These are phyloP conservation scores for Barnettozyma pratensis DNA, from an alignment of 805 yeast genomes.

Conservation along the genomic window DNA sequence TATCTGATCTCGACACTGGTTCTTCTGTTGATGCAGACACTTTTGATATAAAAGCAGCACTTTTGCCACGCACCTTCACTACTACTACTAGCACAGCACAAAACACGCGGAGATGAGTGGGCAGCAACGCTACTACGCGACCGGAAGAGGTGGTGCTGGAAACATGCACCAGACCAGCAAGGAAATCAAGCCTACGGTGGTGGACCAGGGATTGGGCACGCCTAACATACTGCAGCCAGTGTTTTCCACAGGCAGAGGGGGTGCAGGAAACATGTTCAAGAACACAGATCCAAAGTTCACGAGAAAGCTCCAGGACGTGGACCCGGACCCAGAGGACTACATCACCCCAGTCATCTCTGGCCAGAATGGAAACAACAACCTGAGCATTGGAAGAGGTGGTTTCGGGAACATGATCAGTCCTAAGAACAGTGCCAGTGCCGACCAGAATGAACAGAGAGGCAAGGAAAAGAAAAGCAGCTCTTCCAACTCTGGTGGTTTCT, in stretches of 20 bases:
- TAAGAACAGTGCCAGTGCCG: conserved; percentile 23
- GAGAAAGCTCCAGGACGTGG: conserved; percentile 65
- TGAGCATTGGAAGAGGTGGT: conserved; percentile 57
- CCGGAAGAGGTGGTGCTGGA: conserved; percentile 80
- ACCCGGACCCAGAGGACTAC: conserved; percentile 33
- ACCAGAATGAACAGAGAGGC: conserved; percentile 19
- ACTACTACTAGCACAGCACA: too few relatives aligned
- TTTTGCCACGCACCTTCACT: too few relatives aligned
- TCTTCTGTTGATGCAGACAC: too few relatives aligned
- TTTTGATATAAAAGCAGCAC: too few relatives aligned
- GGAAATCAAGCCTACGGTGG: conserved; percentile 49
- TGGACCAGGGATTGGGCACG: conserved; percentile 55
- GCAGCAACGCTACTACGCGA: conserved; percentile 42
- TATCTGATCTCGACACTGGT: too few relatives aligned
- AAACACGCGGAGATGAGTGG: conserved; percentile 1
- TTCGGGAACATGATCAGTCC: conserved; percentile 53
- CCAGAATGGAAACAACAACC: conserved; percentile 23
- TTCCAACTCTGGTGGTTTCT: conserved; percentile 27
- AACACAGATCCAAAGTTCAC: conserved; percentile 55
- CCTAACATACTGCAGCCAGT: conserved; percentile 53
- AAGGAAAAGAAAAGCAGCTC: conserved; percentile 22
- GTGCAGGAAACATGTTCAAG: conserved; percentile 68
- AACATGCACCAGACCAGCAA: conserved; percentile 45
- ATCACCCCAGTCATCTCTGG: conserved; percentile 39
- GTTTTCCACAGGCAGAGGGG: conserved; percentile 73